Evolutionary conservation across 108 stramenopile species (phyloP).

Genomic region (Aurantiochytrium sp.): DNA sequence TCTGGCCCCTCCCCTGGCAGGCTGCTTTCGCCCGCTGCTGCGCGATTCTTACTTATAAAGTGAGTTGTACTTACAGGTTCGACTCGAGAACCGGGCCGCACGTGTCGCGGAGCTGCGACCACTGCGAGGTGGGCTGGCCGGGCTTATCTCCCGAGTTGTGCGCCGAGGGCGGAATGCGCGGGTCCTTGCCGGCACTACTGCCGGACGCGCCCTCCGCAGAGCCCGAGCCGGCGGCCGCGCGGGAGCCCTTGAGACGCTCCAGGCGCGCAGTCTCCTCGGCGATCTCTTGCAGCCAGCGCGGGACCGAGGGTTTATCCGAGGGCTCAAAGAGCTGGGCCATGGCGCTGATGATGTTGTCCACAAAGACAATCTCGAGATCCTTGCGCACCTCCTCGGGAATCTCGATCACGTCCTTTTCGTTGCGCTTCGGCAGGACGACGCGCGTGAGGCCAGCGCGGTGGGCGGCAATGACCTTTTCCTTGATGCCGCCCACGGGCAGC

Average conservation of each 20-base stretch:
- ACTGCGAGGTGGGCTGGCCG: not conserved
- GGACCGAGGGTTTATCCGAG: not conserved
- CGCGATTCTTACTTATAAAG: too few relatives aligned
- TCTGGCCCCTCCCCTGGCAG: too few relatives aligned
- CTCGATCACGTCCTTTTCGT: conserved; percentile 78
- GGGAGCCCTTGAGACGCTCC: not conserved
- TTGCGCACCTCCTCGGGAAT: conserved; percentile 20
- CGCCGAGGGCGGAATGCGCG: not conserved
- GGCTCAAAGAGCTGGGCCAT: conserved; percentile 27
- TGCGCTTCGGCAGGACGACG: conserved; percentile 80
- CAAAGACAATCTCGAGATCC: conserved; percentile 20
- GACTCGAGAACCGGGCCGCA: not conserved
- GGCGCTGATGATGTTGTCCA: not conserved
- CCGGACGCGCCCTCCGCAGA: not conserved
- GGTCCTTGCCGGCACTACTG: not conserved
- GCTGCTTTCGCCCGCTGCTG: too few relatives aligned
- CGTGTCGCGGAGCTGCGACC: not conserved
- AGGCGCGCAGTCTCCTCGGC: not conserved
- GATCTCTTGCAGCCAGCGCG: conserved; percentile 17
- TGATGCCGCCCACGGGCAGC: conserved; percentile 90
- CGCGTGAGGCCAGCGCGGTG: conserved; percentile 80
- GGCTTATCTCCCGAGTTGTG: not conserved
- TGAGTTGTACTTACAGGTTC: not conserved
- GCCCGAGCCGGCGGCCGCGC: too few relatives aligned
- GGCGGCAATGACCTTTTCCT: conserved; percentile 96